Conservation (phyloP, 352 stramenopile genomes). For the Phytophthora sansomeana region DNA sequence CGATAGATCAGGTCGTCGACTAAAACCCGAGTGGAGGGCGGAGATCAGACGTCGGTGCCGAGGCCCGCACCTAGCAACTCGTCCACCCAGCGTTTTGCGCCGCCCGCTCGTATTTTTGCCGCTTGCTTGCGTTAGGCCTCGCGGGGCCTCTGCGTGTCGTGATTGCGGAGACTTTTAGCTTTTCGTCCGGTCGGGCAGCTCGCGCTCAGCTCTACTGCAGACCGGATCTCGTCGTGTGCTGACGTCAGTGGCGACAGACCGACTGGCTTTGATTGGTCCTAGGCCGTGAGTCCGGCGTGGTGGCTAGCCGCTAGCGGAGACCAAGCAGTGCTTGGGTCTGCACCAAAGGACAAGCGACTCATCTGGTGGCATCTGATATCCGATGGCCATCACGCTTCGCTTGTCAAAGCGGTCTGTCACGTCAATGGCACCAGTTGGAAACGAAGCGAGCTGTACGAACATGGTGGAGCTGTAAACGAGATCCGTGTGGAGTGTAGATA, state of each 20-base stretch:
- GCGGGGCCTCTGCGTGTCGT: conserved; percentile 11
- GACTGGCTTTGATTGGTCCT: conserved; percentile 39
- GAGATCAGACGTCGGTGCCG: conserved; percentile 7
- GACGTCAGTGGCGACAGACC: conserved; percentile 33
- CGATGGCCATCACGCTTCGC: conserved; percentile 8
- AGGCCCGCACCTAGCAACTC: conserved; percentile 15
- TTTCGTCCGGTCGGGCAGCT: conserved; percentile 32
- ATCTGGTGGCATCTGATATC: conserved; percentile 30
- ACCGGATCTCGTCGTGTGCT: conserved; percentile 20
- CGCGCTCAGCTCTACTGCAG: conserved; percentile 21
- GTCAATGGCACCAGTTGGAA: conserved; percentile 7
- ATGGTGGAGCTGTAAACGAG: conserved; percentile 3
- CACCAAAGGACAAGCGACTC: conserved; percentile 10
- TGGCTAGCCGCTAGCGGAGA: not conserved
- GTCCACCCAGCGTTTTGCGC: conserved; percentile 19
- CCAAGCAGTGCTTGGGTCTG: not conserved
- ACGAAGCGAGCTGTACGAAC: not conserved
- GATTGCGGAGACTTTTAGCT: conserved; percentile 28
- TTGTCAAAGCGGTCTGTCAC: conserved; percentile 10
- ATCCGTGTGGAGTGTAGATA: not conserved
- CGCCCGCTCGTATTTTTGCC: conserved; percentile 33
- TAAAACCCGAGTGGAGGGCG: conserved; percentile 29
- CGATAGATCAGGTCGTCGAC: conserved; percentile 26
- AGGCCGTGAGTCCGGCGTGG: conserved; percentile 8
- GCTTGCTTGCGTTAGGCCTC: conserved; percentile 31